Evolutionary conservation across 1,284 basidiomycete species (phyloP).

Genomic region (Boletus semigastroideus): DNA sequence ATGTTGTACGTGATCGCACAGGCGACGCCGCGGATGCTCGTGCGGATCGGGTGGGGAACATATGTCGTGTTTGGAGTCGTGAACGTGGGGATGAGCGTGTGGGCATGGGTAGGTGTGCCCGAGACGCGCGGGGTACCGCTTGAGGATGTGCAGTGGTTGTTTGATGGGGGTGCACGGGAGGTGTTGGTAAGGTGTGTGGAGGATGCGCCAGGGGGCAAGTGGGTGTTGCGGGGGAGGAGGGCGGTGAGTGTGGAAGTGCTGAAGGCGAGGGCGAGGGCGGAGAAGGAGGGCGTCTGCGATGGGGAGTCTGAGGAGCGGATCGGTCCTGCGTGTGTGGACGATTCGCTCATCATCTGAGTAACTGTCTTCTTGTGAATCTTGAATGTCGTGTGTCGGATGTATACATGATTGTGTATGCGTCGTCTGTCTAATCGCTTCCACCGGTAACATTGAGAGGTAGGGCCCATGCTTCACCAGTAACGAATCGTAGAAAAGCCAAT

Average conservation of each 20-base stretch:
- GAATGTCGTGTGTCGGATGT: too few relatives aligned
- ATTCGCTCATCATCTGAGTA: too few relatives aligned
- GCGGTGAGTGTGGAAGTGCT: slow-evolving; percentile 31
- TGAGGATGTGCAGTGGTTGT: slow-evolving; percentile 47
- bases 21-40: slow-evolving; percentile 50
- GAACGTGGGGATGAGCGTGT: slow-evolving; percentile 43
- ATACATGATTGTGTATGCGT: too few relatives aligned
- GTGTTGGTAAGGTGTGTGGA: slow-evolving; percentile 39
- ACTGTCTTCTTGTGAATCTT: too few relatives aligned
- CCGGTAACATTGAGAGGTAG: too few relatives aligned
- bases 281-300: neutral
- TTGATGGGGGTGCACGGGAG: slow-evolving; percentile 31
- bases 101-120: slow-evolving; percentile 44
- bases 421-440: too few relatives aligned
- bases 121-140: slow-evolving; percentile 48
- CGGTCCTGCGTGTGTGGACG: too few relatives aligned
- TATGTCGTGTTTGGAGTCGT: slow-evolving; percentile 49
- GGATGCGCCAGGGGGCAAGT: slow-evolving; percentile 45
- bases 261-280: slow-evolving; percentile 10
- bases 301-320: neutral
- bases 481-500: too few relatives aligned
- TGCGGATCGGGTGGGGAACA: slow-evolving; percentile 47
- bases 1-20: slow-evolving; percentile 50
- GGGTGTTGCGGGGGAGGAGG: slow-evolving; percentile 37
- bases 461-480: too few relatives aligned